Evolutionary conservation across 2,329 filamentous ascomycete species (phyloP), one percentile per base, ranked within the genome.

Genomic region (Botrytis pseudocinerea): DNA sequence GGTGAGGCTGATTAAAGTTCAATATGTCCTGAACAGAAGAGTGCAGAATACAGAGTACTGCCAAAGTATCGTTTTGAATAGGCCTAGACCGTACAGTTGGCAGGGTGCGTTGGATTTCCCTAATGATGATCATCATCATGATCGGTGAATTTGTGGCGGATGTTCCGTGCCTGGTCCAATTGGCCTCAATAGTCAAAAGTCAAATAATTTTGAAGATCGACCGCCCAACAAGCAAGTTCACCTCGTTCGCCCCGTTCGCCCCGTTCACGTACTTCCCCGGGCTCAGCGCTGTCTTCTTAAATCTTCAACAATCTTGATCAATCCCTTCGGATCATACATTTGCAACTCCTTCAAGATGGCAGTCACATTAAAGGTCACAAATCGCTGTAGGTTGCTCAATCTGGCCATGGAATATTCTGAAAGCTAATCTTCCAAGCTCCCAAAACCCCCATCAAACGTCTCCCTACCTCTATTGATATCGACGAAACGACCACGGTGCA

Each of bases 391-490:
- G 71, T 59, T 57, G 4, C 12, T 25, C n/a, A 46, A 51, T 64
- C 14, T 48, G 51, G 42, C 32, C 57, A n/a, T 64, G 28, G 60
- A 48, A 46, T 38, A 38, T 46, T 35, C 61, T 54, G 5, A 32
- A 40, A 54, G 28, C 70, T 72, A 48, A 66, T 48, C 25, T 18
- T 18, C 28, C 51, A 70, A 81, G 80, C 76, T 71, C 68, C 77
- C 40, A 80, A 79, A 61, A 77, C 79, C 69, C 78, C 79, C 32
- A 79, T 82, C 68, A 79, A 79, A 75, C 88, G 85, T 76, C 83
- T 90, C 3, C 87, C 89, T 71, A 84, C 88, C 62, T 89, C 86
- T 10, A 83, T 85, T 22, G 84, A 88, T 69, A 79, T 83, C 40
- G 78, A 80, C 0, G 78, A 79, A 5, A 85, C 73, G 48, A 80